Percentiles rank a stretch among this genome's conserved stretches.
Conservation (phyloP, 306 rosid genomes). For the Vigna mungo region DNA sequence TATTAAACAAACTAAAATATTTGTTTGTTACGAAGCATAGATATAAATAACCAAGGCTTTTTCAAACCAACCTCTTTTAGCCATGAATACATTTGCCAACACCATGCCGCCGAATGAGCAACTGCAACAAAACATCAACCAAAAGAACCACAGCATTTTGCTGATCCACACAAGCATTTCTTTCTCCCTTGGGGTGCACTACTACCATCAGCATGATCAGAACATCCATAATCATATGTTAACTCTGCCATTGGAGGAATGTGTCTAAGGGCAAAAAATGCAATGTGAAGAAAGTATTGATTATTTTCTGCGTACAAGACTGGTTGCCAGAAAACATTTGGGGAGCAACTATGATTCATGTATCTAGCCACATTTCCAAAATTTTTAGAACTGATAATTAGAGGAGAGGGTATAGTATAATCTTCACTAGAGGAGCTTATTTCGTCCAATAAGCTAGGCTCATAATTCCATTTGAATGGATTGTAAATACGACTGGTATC, state of each 20-base stretch:
- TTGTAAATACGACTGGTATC: conserved; percentile 57
- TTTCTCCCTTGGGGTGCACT: conserved; percentile 47
- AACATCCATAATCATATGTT: conserved; percentile 70
- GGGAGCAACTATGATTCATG: conserved; percentile 78
- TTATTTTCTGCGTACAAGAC: conserved; percentile 58
- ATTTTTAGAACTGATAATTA: conserved; percentile 62
- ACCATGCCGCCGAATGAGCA: conserved; percentile 30
- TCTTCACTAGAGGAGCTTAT: conserved; percentile 50
- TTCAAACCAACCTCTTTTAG: conserved; percentile 44
- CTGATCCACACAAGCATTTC: conserved; percentile 67
- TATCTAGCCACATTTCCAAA: conserved; percentile 73
- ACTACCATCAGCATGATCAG: conserved; percentile 42
- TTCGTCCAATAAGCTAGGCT: conserved; percentile 59
- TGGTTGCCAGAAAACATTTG: conserved; percentile 80
- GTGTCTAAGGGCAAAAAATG: conserved; percentile 65
- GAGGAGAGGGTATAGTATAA: conserved; percentile 56
- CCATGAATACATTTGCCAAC: conserved; percentile 41
- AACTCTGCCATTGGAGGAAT: conserved; percentile 72
- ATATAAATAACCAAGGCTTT: conserved; percentile 26
- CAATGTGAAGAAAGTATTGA: conserved; percentile 63
- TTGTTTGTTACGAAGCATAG: background rate
- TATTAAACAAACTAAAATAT: background rate
- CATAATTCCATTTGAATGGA: conserved; percentile 65
- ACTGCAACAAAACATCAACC: conserved; percentile 51
- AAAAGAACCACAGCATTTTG: conserved; percentile 64